Conservation (phyloP, 2,329 filamentous ascomycete species). For the Colletotrichum salicis region DNA sequence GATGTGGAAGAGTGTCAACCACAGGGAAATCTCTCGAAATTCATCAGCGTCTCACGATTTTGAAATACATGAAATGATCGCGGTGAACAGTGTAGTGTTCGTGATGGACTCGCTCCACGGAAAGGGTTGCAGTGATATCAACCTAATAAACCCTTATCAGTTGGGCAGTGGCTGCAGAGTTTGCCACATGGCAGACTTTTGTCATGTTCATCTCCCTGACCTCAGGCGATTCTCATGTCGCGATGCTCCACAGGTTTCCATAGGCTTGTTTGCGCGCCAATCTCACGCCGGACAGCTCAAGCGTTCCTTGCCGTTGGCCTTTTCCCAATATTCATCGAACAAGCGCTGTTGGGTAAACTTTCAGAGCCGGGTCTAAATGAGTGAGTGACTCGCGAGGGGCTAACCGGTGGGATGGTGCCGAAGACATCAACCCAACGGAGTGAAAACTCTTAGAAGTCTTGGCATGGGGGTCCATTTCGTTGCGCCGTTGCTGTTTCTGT, state of each 20-base stretch:
- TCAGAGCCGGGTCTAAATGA: neutral
- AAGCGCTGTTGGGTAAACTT: neutral
- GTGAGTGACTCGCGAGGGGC: no score
- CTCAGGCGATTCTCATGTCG: conserved; percentile 17
- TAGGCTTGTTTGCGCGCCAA: conserved; percentile 14
- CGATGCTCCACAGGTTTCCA: conserved; percentile 29
- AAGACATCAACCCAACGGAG: neutral
- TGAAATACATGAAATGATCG: neutral
- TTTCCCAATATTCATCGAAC: neutral
- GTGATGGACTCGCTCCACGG: neutral
- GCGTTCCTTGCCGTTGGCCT: neutral
- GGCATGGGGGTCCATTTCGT: neutral
- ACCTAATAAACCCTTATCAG: conserved; percentile 7
- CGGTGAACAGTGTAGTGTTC: neutral
- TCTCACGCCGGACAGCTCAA: neutral
- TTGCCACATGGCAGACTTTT: conserved; percentile 23
- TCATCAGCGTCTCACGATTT: neutral
- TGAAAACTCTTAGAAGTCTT: neutral
- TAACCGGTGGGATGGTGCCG: neutral
- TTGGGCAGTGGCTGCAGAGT: neutral
- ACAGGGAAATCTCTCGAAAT: no score
- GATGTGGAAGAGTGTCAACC: neutral
- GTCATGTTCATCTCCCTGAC: neutral
- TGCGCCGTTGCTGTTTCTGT: neutral
- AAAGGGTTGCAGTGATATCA: conserved; percentile 10